phyloP scores from a whole-genome alignment of 1,139 yeast species.

The Yamadazyma pseudoaaseri region DNA sequence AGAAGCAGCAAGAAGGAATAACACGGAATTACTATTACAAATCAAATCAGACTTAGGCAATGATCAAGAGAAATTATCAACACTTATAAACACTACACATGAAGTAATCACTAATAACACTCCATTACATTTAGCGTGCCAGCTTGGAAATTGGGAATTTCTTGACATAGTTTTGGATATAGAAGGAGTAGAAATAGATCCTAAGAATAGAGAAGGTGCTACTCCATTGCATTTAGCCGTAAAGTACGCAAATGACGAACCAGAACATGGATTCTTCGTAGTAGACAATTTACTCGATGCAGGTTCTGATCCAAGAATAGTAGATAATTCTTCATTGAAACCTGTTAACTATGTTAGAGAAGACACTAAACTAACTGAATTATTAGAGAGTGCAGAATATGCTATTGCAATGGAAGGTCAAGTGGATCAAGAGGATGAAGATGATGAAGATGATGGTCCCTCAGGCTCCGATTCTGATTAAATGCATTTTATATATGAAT shows the following conservation, averaged over 20 bases:
- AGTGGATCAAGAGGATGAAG: conserved; percentile 20
- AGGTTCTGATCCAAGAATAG: conserved; percentile 76
- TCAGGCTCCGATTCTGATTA: conserved; percentile 22
- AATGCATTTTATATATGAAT: conserved; percentile 1
- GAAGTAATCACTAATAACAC: conserved; percentile 82
- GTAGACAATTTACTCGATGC: conserved; percentile 85
- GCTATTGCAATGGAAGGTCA: conserved; percentile 50
- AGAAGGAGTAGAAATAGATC: conserved; percentile 90
- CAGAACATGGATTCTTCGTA: conserved; percentile 81
- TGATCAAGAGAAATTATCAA: conserved; percentile 50
- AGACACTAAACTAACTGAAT: conserved; percentile 51
- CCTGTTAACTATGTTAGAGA: conserved; percentile 72
- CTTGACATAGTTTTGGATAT: conserved; percentile 79
- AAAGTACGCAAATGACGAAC: conserved; percentile 69
- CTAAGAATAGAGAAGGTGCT: conserved; percentile 71
- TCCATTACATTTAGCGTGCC: conserved; percentile 79
- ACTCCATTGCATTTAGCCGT: conserved; percentile 91
- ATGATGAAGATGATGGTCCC: conserved; percentile 24
- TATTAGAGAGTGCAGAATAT: conserved; percentile 80
- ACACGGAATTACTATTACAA: conserved; percentile 66
- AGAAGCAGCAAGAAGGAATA: conserved; percentile 87
- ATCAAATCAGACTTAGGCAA: conserved; percentile 49
- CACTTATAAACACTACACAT: conserved; percentile 62
- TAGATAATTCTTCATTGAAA: conserved; percentile 48
- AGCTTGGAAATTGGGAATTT: conserved; percentile 82